A percentile compares a stretch with the other conserved stretches of the same genome.
phyloP scores from a whole-genome alignment of 2,329 filamentous ascomycete species.

The Xylaria arbuscula region DNA sequence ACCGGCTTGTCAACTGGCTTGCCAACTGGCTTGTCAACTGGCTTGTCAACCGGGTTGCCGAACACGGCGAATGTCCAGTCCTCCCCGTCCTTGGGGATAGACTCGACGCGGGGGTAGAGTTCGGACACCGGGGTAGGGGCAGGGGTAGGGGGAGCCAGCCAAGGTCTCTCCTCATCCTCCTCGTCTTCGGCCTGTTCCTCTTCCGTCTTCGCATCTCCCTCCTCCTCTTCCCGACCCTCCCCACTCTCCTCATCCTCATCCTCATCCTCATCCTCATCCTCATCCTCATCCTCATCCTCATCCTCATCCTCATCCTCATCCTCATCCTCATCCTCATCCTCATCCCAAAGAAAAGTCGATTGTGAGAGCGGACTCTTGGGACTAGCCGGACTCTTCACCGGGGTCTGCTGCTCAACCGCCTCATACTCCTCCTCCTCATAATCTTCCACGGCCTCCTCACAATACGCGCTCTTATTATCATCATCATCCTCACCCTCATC shows the following conservation, averaged over 20 bases:
- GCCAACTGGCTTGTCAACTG: too few species aligned
- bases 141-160: too few species aligned
- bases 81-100: neutral
- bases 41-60: too few species aligned
- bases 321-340: slow-evolving; percentile 2
- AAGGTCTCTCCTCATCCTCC: too few species aligned
- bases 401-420: slow-evolving; percentile 24
- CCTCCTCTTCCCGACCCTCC: slow-evolving; percentile 15
- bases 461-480: too few species aligned
- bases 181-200: too few species aligned
- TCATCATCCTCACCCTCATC: slow-evolving; percentile 20
- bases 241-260: slow-evolving; percentile 2
- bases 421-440: neutral
- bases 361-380: too few species aligned
- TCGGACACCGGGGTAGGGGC: too few species aligned
- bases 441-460: too few species aligned
- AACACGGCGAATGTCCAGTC: neutral
- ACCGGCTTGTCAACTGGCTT: too few species aligned
- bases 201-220: slow-evolving; percentile 25
- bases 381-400: slow-evolving; percentile 15
- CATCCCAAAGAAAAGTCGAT: neutral
- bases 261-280: neutral
- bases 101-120: too few species aligned
- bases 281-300: slow-evolving; percentile 20
- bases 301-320: slow-evolving; percentile 3